These are phyloP conservation scores for Physcomitrium patens DNA, from an alignment of 225 moss, liverwort and hornwort species.

Conservation along the genomic window DNA sequence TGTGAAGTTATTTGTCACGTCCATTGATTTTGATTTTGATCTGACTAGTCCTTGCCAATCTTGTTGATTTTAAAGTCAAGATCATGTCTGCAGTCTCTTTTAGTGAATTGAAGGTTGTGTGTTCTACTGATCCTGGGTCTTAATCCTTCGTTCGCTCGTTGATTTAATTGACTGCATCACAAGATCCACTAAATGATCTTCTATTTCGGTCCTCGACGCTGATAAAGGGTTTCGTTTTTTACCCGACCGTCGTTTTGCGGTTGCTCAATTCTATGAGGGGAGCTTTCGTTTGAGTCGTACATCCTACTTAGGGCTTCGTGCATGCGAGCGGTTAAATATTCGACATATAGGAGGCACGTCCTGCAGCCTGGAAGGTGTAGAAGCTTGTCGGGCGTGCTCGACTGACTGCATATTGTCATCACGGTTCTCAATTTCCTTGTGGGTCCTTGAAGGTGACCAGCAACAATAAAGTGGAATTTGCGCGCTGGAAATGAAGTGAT, in stretches of 20 bases:
- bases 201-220: neutral
- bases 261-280: neutral
- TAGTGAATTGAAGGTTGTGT: neutral
- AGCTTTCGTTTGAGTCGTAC: neutral
- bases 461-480: neutral
- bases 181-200: no score
- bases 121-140: neutral
- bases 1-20: neutral
- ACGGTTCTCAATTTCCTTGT: neutral
- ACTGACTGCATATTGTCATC: neutral
- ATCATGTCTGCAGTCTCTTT: slow-evolving; percentile 3
- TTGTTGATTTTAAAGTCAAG: slow-evolving; percentile 4
- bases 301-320: slow-evolving; percentile 17
- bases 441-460: neutral
- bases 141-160: no score
- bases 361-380: neutral
- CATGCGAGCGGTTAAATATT: slow-evolving; percentile 28
- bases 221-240: neutral
- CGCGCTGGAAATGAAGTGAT: neutral
- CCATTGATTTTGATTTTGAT: slow-evolving; percentile 1
- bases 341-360: neutral
- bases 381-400: neutral
- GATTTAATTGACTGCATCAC: no score
- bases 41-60: neutral
- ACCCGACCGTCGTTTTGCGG: slow-evolving; percentile 2